Evolutionary conservation across 1,284 basidiomycete species (phyloP), one percentile per base, ranked within the genome.

Genomic region (Paramarasmius palmivorus): DNA sequence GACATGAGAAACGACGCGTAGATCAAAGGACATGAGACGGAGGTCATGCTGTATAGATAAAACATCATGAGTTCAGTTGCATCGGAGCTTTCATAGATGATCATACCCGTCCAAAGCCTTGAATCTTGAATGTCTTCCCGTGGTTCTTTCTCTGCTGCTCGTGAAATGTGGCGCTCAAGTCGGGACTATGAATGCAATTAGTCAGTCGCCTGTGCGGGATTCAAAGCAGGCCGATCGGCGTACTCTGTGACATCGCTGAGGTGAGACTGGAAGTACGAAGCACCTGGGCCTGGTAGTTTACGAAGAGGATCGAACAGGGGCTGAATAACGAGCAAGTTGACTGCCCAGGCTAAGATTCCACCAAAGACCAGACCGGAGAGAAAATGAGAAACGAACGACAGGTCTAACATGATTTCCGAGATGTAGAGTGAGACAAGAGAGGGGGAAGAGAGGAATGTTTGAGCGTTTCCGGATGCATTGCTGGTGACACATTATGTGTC

Each of bases 1-100:
- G 19, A 84, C 66, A 62, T 83, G 73, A 3, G 73, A 66, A 15
- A 82, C 64, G 12, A 73, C 75, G 7, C 73, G 72, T 45, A 77
- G 69, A 61, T 84, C 81, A 48, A 82, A 74, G 0, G 80, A 75
- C 65, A 83, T 69, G 9, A 84, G 62, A 26, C 82, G 77, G 54
- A 74, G 74, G 60, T 84, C 81, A 54, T 79, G 76, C 79, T 82
- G 49, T 15, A 35, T 54, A 35, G 39, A 55, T 10, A 34, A 17
- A 19, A 34, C 20, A 26, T 34, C 32, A 19, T 40, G 45, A 25
- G 32, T 7, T 14, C 25, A 41, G n/a, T n/a, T n/a, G n/a, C n/a
- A n/a, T n/a, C n/a, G n/a, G 39, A 39, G 49, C 4, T 49, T 35
- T 12, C 14, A 32, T 12, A 32, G 29, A 32, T 32, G 12, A 32